Evolutionary conservation across 179 eudicot species (phyloP), one percentile per base, ranked within the genome.

Genomic region (Spinacia oleracea): DNA sequence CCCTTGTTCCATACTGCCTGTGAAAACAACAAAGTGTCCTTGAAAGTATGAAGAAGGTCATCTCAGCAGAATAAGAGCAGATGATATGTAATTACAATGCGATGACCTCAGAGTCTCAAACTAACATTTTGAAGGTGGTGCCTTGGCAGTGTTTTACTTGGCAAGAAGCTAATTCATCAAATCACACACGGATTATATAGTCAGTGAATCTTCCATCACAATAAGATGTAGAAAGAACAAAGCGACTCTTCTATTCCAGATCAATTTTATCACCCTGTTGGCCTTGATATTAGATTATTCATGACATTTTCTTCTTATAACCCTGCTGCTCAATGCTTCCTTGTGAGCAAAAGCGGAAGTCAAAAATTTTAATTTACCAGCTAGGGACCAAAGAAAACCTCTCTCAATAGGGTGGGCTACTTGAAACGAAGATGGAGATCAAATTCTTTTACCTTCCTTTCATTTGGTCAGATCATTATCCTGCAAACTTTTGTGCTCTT

Each of bases 1-100:
- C 99, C 82, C 99, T 89, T 69, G 91, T 94, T 77, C 99, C 99
- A 72, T 84, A 86, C 77, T 96, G 99, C 80, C 99, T 96, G 95
- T 74, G 83, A 77, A 38, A 40, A 84, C 82, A 70, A 74, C 18
- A 71, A 67, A 78, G 15, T 68, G 21, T n/a, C 31, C 63, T 16
- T 43, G 14, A 78, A 59, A 23, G 32, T 58, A 32, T 50, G 78
- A 66, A 68, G 14, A 55, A 27, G 35, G 23, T 7, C 48, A 56
- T 31, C 31, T 40, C 62, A 56, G 16, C 72, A 51, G 27, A 42
- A 46, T 34, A 67, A 35, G 53, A 56, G 29, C 29, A 18, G 46
- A 72, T n/a, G 59, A 68, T 27, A 77, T 60, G 45, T 10, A 51
- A 77, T 38, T 64, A 31, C 55, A 71, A 68, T 53, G 51, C 51